These are phyloP conservation scores for Nothophoma quercina DNA, from an alignment of 2,329 filamentous ascomycete species.

Conservation along the genomic window DNA sequence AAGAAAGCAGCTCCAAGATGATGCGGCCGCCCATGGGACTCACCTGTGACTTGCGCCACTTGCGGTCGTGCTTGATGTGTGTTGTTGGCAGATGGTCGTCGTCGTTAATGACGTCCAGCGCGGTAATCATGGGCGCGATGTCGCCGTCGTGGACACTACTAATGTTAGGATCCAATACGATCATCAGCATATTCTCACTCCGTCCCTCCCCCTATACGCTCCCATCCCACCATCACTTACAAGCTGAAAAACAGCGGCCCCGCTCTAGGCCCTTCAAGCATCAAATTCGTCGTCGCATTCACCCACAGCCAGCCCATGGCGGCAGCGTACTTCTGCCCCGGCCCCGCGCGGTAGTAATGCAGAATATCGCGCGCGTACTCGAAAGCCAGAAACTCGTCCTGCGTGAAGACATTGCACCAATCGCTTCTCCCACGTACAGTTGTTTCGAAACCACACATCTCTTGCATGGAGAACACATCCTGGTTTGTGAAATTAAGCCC, in stretches of 20 bases:
- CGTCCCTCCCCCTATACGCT: too few species aligned
- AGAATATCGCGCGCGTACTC: constrained; percentile 66
- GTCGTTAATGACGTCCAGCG: constrained; percentile 59
- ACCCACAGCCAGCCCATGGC: constrained; percentile 67
- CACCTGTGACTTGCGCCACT: constrained; percentile 64
- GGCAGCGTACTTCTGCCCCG: constrained; percentile 62
- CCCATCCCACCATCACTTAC: constrained; percentile 50
- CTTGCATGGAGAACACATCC: constrained; percentile 67
- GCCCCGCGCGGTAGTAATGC: constrained; percentile 66
- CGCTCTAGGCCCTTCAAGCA: constrained; percentile 52
- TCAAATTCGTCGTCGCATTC: constrained; percentile 62
- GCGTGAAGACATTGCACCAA: constrained; percentile 65
- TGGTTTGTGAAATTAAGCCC: constrained; percentile 53
- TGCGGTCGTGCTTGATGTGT: constrained; percentile 54
- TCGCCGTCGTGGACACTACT: constrained; percentile 64
- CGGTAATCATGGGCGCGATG: constrained; percentile 62
- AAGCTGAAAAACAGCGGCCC: constrained; percentile 66
- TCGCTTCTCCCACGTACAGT: constrained; percentile 61
- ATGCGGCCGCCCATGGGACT: constrained; percentile 66
- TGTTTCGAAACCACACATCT: constrained; percentile 68
- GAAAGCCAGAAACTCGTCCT: constrained; percentile 62
- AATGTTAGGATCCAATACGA: too few species aligned
- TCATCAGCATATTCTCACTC: too few species aligned
- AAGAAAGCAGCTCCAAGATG: constrained; percentile 62
- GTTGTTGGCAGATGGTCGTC: constrained; percentile 56